These are phyloP conservation scores for Leccinum uliginosum DNA, from an alignment of 768 basidiomycete species.

Conservation along the genomic window DNA sequence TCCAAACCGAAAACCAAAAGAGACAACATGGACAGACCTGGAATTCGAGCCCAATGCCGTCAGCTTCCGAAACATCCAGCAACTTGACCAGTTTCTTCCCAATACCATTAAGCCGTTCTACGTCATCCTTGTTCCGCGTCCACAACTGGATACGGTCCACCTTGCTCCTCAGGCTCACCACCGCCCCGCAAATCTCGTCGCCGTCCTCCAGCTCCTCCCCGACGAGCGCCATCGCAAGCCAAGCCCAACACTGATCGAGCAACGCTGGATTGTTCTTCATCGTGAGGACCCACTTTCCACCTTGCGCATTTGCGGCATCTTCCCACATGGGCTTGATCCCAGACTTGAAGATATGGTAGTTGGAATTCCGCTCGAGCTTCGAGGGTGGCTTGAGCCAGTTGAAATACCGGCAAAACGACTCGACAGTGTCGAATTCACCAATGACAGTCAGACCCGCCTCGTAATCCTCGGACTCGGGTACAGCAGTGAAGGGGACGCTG, in stretches of 20 bases:
- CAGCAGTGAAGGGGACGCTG: slow-evolving; percentile 29
- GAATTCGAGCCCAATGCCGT: slow-evolving; percentile 85
- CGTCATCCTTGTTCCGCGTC: slow-evolving; percentile 82
- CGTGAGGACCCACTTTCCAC: slow-evolving; percentile 94
- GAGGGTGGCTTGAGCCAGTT: slow-evolving; percentile 94
- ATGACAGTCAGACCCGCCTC: slow-evolving; percentile 84
- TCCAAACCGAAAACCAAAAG: neutral
- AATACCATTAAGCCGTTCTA: slow-evolving; percentile 78
- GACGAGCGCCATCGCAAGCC: slow-evolving; percentile 88
- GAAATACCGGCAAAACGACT: slow-evolving; percentile 87
- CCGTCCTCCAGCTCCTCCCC: slow-evolving; percentile 59
- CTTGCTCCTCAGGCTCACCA: slow-evolving; percentile 82
- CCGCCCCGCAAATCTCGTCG: slow-evolving; percentile 79
- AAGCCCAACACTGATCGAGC: slow-evolving; percentile 85
- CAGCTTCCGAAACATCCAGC: slow-evolving; percentile 79
- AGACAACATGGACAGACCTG: slow-evolving; percentile 58
- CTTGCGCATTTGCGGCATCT: slow-evolving; percentile 85
- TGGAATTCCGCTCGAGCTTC: slow-evolving; percentile 82
- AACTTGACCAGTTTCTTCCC: slow-evolving; percentile 80
- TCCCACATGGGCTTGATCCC: slow-evolving; percentile 99
- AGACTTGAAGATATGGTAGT: slow-evolving; percentile 93
- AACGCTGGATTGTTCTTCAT: slow-evolving; percentile 80
- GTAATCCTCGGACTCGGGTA: slow-evolving; percentile 70
- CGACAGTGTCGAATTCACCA: slow-evolving; percentile 88
- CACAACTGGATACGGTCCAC: slow-evolving; percentile 91